Evolutionary conservation across 441 rosid species (phyloP).

Genomic region (Pelargonium australe): DNA sequence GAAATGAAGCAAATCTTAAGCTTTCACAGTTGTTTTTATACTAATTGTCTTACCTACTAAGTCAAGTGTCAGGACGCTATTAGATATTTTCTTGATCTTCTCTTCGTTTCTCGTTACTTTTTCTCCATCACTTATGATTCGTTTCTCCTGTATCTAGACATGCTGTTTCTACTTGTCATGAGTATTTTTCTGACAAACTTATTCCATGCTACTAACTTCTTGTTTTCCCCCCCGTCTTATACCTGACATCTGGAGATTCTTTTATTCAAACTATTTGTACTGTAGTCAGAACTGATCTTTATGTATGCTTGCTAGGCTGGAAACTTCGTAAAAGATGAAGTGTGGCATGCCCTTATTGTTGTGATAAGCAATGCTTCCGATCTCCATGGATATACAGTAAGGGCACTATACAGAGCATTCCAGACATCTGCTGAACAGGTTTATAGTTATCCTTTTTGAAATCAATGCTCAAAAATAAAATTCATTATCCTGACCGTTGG

Average conservation of each 20-base stretch:
- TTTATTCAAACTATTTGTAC: constrained; percentile 14
- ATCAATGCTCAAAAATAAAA: too few species aligned
- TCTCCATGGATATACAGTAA: constrained; percentile 91
- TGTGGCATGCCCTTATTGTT: constrained; percentile 90
- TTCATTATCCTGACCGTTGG: too few species aligned
- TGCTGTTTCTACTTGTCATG: too few species aligned
- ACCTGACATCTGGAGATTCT: constrained; percentile 6
- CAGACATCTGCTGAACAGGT: constrained; percentile 84
- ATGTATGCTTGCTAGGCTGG: constrained; percentile 81
- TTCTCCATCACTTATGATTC: too few species aligned
- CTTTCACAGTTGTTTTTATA: too few species aligned
- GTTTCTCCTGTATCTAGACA: too few species aligned
- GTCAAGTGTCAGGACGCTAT: too few species aligned
- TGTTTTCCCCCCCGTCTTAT: neutral
- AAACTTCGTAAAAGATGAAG: constrained; percentile 95
- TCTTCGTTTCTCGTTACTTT: too few species aligned
- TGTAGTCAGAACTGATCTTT: constrained; percentile 23
- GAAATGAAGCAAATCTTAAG: too few species aligned
- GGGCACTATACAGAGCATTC: constrained; percentile 77
- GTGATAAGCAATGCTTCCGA: constrained; percentile 91
- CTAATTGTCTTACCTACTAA: too few species aligned
- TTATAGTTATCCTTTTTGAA: constrained; percentile 11
- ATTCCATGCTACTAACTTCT: constrained; percentile 2
- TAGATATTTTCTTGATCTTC: too few species aligned
- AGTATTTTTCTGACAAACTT: neutral